Base-by-base conservation (phyloP, 345 rosid species). In the Pugionium dolabratum region DNA sequence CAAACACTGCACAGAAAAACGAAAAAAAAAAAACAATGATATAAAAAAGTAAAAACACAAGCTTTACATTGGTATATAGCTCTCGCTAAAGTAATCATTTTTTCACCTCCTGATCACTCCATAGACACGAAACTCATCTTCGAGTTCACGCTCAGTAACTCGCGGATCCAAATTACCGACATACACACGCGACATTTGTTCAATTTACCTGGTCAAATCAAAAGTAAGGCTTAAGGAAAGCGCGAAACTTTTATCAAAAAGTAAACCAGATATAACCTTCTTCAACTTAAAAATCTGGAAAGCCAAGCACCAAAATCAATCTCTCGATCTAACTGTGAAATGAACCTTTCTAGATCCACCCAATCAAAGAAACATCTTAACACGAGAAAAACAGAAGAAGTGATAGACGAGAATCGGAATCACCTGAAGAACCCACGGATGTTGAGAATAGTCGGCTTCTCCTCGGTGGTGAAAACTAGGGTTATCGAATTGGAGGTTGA, bases 101-200 rank as follows among this genome's bases (percentile, higher is more conserved):
- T 33, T 29, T 5, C 53, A 88, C 95, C 89, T 88, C 57, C 82
- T 78, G 75, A 85, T 84, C 37, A 79, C 85, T 33, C 95, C 95
- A 46, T 64, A 85, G 29, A 72, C 73, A 53, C 88, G 84, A 72
- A 88, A 88, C 78, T 85, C 95, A 46, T 88, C 89, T 54, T 84
- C 95, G 25, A 88, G 91, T 39, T 88, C 88, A 55, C 91, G 80
- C 75, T 85, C 95, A 39, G 89, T 70, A 26, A 88, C 87, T 41
- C 86, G 70, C n/a, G 89, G 86, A 54, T 85, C 95, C 79, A 88
- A 74, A 66, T 88, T 88, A 62, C 95, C 95, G 29, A 88, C 91
- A 43, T 88, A 88, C 32, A 88, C 91, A 50, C 95, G 89, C 55
- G 95, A 79, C 95, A 88, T 88, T 43, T 30, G 62, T 54, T 59